phyloP scores from a whole-genome alignment of 805 yeast genomes.

The Wickerhamomyces queroliae region DNA sequence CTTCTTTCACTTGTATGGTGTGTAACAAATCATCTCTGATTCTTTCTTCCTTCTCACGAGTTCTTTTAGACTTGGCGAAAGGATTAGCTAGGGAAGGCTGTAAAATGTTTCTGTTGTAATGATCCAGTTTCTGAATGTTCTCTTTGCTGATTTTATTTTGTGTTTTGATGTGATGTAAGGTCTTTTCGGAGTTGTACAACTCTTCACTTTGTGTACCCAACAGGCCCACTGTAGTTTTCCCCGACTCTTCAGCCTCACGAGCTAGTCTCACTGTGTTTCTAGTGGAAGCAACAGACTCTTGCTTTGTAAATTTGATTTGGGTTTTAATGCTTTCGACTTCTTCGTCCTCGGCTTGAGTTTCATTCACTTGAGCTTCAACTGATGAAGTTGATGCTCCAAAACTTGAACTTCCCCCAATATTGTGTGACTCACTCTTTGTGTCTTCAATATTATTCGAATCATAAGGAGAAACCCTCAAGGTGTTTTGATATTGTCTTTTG shows the following conservation, averaged over 20 bases:
- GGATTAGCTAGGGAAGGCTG: constrained; percentile 82
- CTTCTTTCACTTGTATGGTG: constrained; percentile 58
- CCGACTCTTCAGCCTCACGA: constrained; percentile 66
- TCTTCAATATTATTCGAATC: too few species aligned
- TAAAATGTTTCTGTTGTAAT: constrained; percentile 75
- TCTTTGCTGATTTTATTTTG: constrained; percentile 81
- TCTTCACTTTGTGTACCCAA: constrained; percentile 89
- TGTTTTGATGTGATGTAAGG: constrained; percentile 68
- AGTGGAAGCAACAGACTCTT: constrained; percentile 80
- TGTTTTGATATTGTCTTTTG: too few species aligned
- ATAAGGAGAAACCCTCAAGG: too few species aligned
- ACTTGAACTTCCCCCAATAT: too few species aligned
- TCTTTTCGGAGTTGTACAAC: constrained; percentile 72
- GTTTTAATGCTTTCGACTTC: constrained; percentile 84
- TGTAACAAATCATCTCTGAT: constrained; percentile 55
- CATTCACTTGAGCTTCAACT: too few species aligned
- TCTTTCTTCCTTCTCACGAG: constrained; percentile 66
- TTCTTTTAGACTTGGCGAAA: constrained; percentile 74
- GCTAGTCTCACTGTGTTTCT: constrained; percentile 75
- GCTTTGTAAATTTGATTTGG: constrained; percentile 77
- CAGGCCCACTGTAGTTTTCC: constrained; percentile 82
- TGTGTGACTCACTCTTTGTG: too few species aligned
- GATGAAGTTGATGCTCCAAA: too few species aligned
- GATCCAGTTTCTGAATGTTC: constrained; percentile 71
- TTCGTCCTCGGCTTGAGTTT: too few species aligned